Percentiles rank a stretch among this genome's conserved stretches.
Evolutionary conservation across 2,329 filamentous ascomycete genomes (phyloP).

Genomic region (Tolypocladium ovalisporum): DNA sequence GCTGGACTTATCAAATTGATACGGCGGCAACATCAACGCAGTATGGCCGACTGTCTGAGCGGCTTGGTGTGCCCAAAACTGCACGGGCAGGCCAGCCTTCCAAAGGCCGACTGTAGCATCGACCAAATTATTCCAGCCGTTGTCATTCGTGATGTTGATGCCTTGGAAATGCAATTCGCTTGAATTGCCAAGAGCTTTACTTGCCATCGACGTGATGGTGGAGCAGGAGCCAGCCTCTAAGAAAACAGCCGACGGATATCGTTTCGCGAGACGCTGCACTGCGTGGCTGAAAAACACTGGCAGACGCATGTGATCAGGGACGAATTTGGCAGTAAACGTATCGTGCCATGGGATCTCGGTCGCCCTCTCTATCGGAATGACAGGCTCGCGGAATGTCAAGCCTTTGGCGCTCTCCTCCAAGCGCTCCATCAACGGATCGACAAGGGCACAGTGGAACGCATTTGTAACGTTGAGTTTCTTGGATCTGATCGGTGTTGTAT

Average conservation of each 20-base stretch:
- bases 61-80: slow-evolving; percentile 26
- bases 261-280: slow-evolving; percentile 22
- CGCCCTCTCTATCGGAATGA: slow-evolving; percentile 4
- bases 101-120: slow-evolving; percentile 23
- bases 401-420: slow-evolving; percentile 14
- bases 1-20: slow-evolving; percentile 27
- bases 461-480: slow-evolving; percentile 33
- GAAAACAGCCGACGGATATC: slow-evolving; percentile 14
- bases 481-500: not conserved
- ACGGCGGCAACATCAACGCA: slow-evolving; percentile 23
- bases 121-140: slow-evolving; percentile 6
- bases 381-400: not conserved
- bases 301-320: slow-evolving; percentile 26
- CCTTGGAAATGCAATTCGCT: not conserved
- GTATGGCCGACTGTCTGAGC: slow-evolving; percentile 12
- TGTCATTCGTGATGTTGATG: not conserved
- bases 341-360: not conserved
- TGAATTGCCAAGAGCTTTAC: slow-evolving; percentile 10
- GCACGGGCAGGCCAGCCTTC: slow-evolving; percentile 21
- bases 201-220: slow-evolving; percentile 21
- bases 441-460: slow-evolving; percentile 33
- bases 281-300: slow-evolving; percentile 35
- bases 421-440: slow-evolving; percentile 19
- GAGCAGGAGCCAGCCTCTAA: slow-evolving; percentile 30
- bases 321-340: slow-evolving; percentile 3